Evolutionary conservation across 1,284 basidiomycete genomes (phyloP).

Genomic region (Pseudozyma pruni): DNA sequence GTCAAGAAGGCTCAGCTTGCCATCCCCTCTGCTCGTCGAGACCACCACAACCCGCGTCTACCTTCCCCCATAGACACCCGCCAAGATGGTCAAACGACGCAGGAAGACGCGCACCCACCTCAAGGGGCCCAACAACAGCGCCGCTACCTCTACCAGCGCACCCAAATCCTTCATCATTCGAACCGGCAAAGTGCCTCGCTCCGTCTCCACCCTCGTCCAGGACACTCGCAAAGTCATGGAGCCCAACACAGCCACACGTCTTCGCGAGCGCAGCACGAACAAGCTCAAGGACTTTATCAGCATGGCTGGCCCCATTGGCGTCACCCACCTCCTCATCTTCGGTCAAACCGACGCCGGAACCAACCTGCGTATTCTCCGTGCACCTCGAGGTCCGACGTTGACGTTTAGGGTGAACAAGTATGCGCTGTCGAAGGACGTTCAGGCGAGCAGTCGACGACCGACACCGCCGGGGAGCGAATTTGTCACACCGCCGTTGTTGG

Average conservation of each 20-base stretch:
- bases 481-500: constrained; percentile 80
- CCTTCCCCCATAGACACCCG: background rate
- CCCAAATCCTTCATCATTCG: constrained; percentile 84
- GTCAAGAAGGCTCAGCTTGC: too few relatives aligned
- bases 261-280: constrained; percentile 87
- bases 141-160: constrained; percentile 44
- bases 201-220: constrained; percentile 86
- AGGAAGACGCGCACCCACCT: constrained; percentile 66
- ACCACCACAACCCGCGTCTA: background rate
- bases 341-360: constrained; percentile 73
- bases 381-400: constrained; percentile 92
- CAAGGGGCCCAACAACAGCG: constrained; percentile 60
- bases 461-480: constrained; percentile 81
- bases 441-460: constrained; percentile 76
- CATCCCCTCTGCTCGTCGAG: too few relatives aligned
- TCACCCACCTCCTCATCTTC: constrained; percentile 93
- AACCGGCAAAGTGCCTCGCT: constrained; percentile 88
- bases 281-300: constrained; percentile 93
- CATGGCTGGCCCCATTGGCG: constrained; percentile 88
- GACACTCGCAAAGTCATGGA: constrained; percentile 97
- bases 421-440: constrained; percentile 85
- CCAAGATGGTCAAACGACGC: constrained; percentile 44
- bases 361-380: constrained; percentile 82
- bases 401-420: constrained; percentile 94
- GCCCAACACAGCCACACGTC: constrained; percentile 91